Percentiles rank a stretch among this genome's conserved stretches.
These are phyloP conservation scores for Colletotrichum sp. DNA, from an alignment of 2,329 filamentous ascomycete species.

Conservation along the genomic window DNA sequence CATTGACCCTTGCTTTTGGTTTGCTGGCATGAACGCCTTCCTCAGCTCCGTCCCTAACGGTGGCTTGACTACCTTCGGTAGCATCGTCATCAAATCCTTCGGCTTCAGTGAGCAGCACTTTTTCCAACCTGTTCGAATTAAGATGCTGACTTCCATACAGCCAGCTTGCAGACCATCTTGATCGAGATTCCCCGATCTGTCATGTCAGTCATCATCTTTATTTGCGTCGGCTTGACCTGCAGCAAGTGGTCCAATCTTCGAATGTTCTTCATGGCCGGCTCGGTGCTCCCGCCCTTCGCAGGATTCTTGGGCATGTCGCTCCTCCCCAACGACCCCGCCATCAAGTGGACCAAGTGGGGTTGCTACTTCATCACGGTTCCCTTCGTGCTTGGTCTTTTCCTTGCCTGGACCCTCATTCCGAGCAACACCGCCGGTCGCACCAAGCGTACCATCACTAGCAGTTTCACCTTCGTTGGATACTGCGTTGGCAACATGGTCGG, in stretches of 20 bases:
- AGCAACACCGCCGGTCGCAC: slow-evolving; percentile 52
- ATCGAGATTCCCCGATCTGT: slow-evolving; percentile 37
- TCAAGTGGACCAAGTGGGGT: slow-evolving; percentile 42
- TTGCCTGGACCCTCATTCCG: slow-evolving; percentile 33
- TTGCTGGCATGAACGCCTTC: slow-evolving; percentile 40
- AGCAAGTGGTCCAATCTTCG: slow-evolving; percentile 37
- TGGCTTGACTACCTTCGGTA: slow-evolving; percentile 37
- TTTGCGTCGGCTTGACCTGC: slow-evolving; percentile 36
- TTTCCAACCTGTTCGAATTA: fast-evolving
- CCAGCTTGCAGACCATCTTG: slow-evolving; percentile 40
- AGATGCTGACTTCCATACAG: slow-evolving; percentile 4
- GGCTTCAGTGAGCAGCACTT: slow-evolving; percentile 34
- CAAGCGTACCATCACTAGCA: slow-evolving; percentile 49
- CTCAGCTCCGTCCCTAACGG: slow-evolving; percentile 40
- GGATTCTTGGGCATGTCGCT: slow-evolving; percentile 41
- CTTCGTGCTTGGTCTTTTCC: slow-evolving; percentile 24
- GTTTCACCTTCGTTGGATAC: slow-evolving; percentile 50
- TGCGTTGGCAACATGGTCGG: slow-evolving; percentile 54
- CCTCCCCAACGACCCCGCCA: slow-evolving; percentile 35
- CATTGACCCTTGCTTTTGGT: slow-evolving; percentile 40
- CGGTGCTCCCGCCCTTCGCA: slow-evolving; percentile 36
- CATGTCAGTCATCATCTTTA: slow-evolving; percentile 38
- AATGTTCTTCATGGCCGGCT: slow-evolving; percentile 42
- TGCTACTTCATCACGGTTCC: slow-evolving; percentile 41
- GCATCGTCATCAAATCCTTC: slow-evolving; percentile 38